Base-by-base conservation (phyloP, 768 basidiomycete genomes). In the Serpula lacrymans region DNA sequence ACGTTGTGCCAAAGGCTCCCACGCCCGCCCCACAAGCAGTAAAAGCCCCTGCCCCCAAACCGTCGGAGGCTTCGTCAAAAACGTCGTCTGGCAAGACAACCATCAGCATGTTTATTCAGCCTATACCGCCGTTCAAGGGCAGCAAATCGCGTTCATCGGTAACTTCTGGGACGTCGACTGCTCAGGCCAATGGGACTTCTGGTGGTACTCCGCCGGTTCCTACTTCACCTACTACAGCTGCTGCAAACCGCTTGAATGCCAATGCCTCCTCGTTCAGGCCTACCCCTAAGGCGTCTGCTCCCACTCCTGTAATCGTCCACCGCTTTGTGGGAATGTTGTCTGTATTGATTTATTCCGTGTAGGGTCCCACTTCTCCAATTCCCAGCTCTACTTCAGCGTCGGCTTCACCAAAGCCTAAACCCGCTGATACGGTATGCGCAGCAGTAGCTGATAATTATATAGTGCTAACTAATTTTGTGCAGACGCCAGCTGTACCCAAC, bases 251-350 rank as follows among this genome's bases (percentile, higher is more conserved):
- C 50, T 61, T 97, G 52, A 96, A 96, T 50, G 88, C 84, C 41
- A 87, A 87, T 43, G 94, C 95, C 10, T 82, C 84, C 20, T 88
- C 91, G 41, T 97, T 97, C 75, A 83, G 83, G 55, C 91, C 93
- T 10, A 92, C 84, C 57, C 80, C 82, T 41, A 84, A 84, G 70
- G 88, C 88, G 54, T 73, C 70, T 59, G 68, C 78, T 47, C 90
- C 86, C 63, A 84, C 77, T 57, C 87, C 82, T 57, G 79, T 80
- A 68, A 70, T 60, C 18, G 32, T 22, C 41, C 24, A 51, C 20
- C 39, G 33, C 34, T 30, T 13, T 40, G 34, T 47, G 41, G 46
- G 51, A 59, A 48, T 13, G 42, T 25, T 16, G 46, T 42, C 17
- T 16, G 39, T 43, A 29, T 26, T n/a, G 16, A 41, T 52, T 49